phyloP scores from a whole-genome alignment of 805 yeast species.

The Sungouiozyma intestinalis region DNA sequence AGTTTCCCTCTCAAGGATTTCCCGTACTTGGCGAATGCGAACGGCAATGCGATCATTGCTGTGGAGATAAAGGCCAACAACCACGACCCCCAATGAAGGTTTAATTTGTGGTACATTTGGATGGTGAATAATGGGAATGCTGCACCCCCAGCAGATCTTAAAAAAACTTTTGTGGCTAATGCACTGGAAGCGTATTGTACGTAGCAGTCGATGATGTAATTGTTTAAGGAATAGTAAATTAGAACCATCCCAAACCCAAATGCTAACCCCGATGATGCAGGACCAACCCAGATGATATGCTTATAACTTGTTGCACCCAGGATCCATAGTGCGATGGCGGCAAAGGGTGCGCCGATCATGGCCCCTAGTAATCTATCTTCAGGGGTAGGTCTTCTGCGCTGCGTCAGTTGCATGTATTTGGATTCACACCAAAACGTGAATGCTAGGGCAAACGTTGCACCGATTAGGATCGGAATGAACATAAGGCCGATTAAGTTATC shows the following conservation, averaged over 20 bases:
- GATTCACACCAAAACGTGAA: conserved; percentile 71
- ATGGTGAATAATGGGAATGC: conserved; percentile 76
- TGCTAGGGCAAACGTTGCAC: conserved; percentile 62
- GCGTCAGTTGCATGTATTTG: conserved; percentile 41
- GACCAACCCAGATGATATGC: conserved; percentile 68
- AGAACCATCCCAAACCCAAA: conserved; percentile 73
- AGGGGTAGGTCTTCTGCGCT: conserved; percentile 54
- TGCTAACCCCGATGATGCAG: conserved; percentile 67
- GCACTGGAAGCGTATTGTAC: conserved; percentile 74
- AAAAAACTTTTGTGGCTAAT: conserved; percentile 68
- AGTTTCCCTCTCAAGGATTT: conserved; percentile 48
- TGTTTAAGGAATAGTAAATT: conserved; percentile 65
- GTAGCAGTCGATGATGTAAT: conserved; percentile 85
- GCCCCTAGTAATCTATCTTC: conserved; percentile 77
- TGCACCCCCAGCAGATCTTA: conserved; percentile 78
- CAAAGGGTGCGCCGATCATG: conserved; percentile 74
- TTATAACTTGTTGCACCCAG: conserved; percentile 70
- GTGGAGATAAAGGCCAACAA: conserved; percentile 65
- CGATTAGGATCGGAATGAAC: conserved; percentile 84
- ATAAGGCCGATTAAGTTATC: conserved; percentile 77
- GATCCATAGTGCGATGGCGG: conserved; percentile 69
- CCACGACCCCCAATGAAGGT: conserved; percentile 76
- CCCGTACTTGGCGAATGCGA: conserved; percentile 61
- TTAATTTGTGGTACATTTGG: conserved; percentile 67
- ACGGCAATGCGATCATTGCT: conserved; percentile 68